phyloP scores from a whole-genome alignment of 164 flowering plant genomes.

The Magnolia sinica region DNA sequence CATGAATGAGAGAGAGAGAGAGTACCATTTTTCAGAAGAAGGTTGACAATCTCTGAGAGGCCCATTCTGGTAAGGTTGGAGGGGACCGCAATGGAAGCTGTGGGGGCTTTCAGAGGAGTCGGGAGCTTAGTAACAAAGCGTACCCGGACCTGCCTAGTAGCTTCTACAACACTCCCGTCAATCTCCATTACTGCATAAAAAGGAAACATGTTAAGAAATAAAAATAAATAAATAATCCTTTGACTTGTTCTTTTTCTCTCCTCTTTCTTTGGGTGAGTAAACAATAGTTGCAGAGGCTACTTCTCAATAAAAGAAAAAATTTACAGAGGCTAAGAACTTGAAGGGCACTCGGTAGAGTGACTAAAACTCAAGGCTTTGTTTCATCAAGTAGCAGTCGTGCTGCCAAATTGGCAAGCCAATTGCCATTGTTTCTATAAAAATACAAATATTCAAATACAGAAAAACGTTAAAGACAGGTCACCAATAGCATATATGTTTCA shows the following conservation, averaged over 20 bases:
- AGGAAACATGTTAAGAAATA: neutral
- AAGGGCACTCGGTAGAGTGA: neutral
- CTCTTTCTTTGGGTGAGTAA: neutral
- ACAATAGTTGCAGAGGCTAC: no score
- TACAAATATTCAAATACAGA: no score
- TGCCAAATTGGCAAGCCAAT: no score
- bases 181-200: slow-evolving; percentile 10
- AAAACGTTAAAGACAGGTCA: no score
- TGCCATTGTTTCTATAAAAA: no score
- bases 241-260: neutral
- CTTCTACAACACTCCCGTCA: slow-evolving; percentile 31
- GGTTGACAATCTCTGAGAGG: slow-evolving; percentile 73
- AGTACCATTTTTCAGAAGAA: slow-evolving; percentile 58
- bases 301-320: no score
- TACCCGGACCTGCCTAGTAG: slow-evolving; percentile 56
- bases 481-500: no score
- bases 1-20: neutral
- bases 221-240: neutral
- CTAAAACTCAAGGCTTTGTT: neutral
- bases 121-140: slow-evolving; percentile 79
- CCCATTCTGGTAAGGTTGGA: slow-evolving; percentile 64
- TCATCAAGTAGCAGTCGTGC: neutral
- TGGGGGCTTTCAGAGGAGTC: slow-evolving; percentile 51
- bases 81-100: slow-evolving; percentile 66
- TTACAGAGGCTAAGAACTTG: neutral